Base-by-base conservation (phyloP, 2,329 filamentous ascomycete genomes). In the Neobulgaria alba region DNA sequence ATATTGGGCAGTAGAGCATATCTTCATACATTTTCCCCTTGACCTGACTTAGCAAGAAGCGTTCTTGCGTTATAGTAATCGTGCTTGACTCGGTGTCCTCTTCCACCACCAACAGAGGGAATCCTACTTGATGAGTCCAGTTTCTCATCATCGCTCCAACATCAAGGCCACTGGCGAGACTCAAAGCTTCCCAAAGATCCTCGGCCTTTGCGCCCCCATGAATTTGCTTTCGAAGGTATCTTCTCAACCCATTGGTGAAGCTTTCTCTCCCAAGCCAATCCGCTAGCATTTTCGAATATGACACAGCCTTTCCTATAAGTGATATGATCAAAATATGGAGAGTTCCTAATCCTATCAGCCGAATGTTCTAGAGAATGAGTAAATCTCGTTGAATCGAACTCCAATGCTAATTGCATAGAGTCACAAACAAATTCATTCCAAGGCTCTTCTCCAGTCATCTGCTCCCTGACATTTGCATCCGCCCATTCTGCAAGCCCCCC, bases 51-150 rank as follows among this genome's bases (percentile, higher is more conserved):
- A 26, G 7, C 23, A 26, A 26, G 23, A 26, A 26, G 7, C 23
- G 7, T 12, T 26, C 7, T 26, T 26, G 23, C 7, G 7, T 26
- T 7, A 26, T 12, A 12, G 12, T 26, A 26, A 26, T 26, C 12
- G 23, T 26, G 7, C 23, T 12, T 12, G 23, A 26, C 12, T 26
- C 12, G 23, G 14, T 14, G 30, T 65, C 65, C 21, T 71, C 63
- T 1, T 73, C 74, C 23, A 84, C 77, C 21, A 70, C 74, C 35
- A 85, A 64, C 32, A 85, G 77, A 4, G 80, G 80, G 63, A 76
- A 82, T 34, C 81, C 80, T 45, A 82, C 73, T 44, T 81, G 76
- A 66, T 81, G 81, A 17, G 78, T 84, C 80, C 80, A 85, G 49
- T 78, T 75, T 44, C 80, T 75, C 73, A 84, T 84, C 44, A 83